phyloP scores from a whole-genome alignment of 2,329 filamentous ascomycete genomes.

The Colletotrichum zoysiae region DNA sequence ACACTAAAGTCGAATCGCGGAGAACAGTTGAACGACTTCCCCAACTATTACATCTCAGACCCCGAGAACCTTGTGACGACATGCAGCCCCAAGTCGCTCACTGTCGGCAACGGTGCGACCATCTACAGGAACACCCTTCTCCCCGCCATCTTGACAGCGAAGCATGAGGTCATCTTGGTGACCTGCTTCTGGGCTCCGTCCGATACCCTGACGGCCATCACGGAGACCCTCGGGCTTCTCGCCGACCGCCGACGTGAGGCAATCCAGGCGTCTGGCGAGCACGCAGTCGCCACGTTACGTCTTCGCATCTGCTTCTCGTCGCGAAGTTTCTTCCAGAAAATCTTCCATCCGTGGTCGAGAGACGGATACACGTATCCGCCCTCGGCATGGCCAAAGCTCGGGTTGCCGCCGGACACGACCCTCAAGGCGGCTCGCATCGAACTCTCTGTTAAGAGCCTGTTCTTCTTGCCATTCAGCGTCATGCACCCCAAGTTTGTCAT shows the following conservation, averaged over 20 bases:
- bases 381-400: constrained; percentile 72
- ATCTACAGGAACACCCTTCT: constrained; percentile 68
- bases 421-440: constrained; percentile 72
- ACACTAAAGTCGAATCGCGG: constrained; percentile 46
- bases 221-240: constrained; percentile 68
- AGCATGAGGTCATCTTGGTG: constrained; percentile 77
- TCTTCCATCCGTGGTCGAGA: constrained; percentile 76
- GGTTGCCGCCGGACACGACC: constrained; percentile 68
- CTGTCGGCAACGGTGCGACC: constrained; percentile 69
- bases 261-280: constrained; percentile 47
- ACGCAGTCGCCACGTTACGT: constrained; percentile 55
- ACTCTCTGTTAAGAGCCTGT: constrained; percentile 80
- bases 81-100: constrained; percentile 62
- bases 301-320: constrained; percentile 84
- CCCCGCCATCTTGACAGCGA: constrained; percentile 71
- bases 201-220: constrained; percentile 68
- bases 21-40: constrained; percentile 58
- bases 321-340: constrained; percentile 77
- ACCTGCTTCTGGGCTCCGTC: constrained; percentile 88
- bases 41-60: constrained; percentile 60
- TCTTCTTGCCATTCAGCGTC: constrained; percentile 85
- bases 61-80: constrained; percentile 62
- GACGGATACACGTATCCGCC: constrained; percentile 73
- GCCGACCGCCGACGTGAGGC: constrained; percentile 60
- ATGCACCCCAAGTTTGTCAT: constrained; percentile 90